Evolutionary conservation across 2,329 filamentous ascomycete species (phyloP).

Genomic region (Plectosphaerella sp.): DNA sequence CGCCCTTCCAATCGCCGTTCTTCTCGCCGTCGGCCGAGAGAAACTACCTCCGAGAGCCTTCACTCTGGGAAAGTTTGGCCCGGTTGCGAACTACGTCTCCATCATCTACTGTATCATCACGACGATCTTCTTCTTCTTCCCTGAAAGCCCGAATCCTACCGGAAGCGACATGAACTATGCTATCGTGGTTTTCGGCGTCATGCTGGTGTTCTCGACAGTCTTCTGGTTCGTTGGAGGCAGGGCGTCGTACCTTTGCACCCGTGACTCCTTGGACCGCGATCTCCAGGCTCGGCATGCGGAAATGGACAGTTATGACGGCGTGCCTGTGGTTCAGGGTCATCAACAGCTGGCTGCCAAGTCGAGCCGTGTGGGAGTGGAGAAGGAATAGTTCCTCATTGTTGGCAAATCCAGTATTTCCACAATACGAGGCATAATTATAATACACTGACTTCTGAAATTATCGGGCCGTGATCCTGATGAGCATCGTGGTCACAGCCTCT

Average conservation of each 20-base stretch:
- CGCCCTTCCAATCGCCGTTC: slow-evolving; percentile 42
- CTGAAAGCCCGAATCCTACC: slow-evolving; percentile 35
- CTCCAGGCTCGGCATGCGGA: slow-evolving; percentile 4
- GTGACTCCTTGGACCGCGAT: neutral
- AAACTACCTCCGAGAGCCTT: slow-evolving; percentile 43
- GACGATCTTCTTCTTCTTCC: slow-evolving; percentile 53
- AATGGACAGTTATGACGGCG: slow-evolving; percentile 1
- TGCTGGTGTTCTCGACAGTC: slow-evolving; percentile 42
- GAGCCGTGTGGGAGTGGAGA: neutral
- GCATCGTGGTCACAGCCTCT: no score
- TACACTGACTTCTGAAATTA: no score
- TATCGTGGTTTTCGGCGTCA: slow-evolving; percentile 51
- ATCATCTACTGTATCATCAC: slow-evolving; percentile 47
- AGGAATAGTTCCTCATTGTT: neutral
- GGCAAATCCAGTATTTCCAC: no score
- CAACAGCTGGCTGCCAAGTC: neutral
- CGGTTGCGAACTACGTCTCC: slow-evolving; percentile 41
- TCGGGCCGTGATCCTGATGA: no score
- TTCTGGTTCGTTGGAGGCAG: slow-evolving; percentile 48
- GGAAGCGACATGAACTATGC: slow-evolving; percentile 53
- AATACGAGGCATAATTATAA: no score
- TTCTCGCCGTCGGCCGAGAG: slow-evolving; percentile 46
- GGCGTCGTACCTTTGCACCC: slow-evolving; percentile 22
- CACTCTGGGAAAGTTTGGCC: slow-evolving; percentile 36
- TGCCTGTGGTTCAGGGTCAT: neutral